A percentile compares a stretch with the other conserved stretches of the same genome.
Evolutionary conservation across 805 yeast species (phyloP).

Genomic region (Teunomyces cretensis): DNA sequence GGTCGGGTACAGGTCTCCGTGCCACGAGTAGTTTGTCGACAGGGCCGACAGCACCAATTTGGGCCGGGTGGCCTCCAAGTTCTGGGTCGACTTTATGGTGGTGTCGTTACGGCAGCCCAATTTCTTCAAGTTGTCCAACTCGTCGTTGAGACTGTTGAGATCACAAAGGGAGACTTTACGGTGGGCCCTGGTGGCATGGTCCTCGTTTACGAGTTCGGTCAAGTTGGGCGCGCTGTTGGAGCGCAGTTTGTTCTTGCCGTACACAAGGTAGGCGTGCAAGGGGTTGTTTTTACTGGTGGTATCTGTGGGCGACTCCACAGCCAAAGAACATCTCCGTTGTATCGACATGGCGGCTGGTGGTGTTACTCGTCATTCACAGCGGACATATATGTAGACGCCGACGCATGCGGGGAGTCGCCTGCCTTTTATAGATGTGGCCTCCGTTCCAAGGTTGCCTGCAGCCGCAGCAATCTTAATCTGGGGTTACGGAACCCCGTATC

Average conservation of each 20-base stretch:
- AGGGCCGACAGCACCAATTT: too few species aligned
- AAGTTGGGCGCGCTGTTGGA: slow-evolving; percentile 1
- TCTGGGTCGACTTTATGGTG: not conserved
- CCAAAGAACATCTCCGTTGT: slow-evolving; percentile 7
- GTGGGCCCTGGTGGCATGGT: not conserved
- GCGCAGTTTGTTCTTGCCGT: not conserved
- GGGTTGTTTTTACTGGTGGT: slow-evolving; percentile 2
- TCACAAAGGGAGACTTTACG: slow-evolving; percentile 10
- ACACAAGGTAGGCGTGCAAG: slow-evolving; percentile 7
- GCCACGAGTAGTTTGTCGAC: not conserved
- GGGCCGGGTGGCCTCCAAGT: too few species aligned
- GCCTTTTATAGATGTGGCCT: not conserved
- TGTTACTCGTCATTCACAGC: not conserved
- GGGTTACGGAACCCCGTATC: slow-evolving; percentile 1
- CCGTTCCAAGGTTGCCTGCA: not conserved
- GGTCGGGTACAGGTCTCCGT: not conserved
- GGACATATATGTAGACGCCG: not conserved
- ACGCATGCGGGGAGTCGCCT: not conserved
- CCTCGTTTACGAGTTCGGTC: not conserved
- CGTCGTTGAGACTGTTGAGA: slow-evolving; percentile 6
- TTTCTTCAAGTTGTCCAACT: slow-evolving; percentile 4
- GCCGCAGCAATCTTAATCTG: slow-evolving; percentile 2
- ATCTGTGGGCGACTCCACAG: slow-evolving; percentile 4
- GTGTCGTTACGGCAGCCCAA: not conserved
- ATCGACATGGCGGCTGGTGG: not conserved